phyloP scores from a whole-genome alignment of 129 eudicot species.

The Cynara cardunculus region DNA sequence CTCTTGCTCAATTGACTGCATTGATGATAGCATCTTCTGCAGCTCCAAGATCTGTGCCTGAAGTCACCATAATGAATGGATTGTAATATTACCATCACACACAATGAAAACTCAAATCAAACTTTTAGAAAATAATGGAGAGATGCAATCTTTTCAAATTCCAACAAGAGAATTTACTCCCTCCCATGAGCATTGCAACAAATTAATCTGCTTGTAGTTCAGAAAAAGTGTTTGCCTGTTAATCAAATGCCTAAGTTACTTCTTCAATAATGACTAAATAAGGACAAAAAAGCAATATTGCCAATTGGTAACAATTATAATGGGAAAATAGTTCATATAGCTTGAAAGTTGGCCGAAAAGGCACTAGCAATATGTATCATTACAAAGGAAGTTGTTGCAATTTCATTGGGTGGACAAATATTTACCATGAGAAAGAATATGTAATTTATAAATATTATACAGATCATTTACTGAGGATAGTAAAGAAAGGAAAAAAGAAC shows the following conservation, averaged over 20 bases:
- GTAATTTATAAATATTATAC: neutral
- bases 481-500: conserved; percentile 34
- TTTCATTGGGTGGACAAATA: neutral
- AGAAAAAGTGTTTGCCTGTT: neutral
- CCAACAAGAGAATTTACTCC: neutral
- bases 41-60: conserved; percentile 89
- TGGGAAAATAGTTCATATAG: conserved; percentile 4
- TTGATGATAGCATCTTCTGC: conserved; percentile 60
- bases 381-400: neutral
- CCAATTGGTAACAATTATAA: neutral
- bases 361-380: neutral
- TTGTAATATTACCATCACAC: neutral
- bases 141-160: neutral
- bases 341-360: neutral
- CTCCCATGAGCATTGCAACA: neutral
- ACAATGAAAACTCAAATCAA: neutral
- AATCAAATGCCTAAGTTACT: neutral
- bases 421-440: conserved; percentile 9
- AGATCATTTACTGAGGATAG: neutral
- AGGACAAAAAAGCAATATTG: neutral
- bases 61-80: conserved; percentile 11
- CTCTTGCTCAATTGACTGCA: conserved; percentile 83
- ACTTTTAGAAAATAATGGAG: neutral
- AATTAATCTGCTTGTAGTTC: neutral
- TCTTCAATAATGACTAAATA: neutral